These are phyloP conservation scores for Phaeolepiota aurea DNA, from an alignment of 768 basidiomycete genomes.

Conservation along the genomic window DNA sequence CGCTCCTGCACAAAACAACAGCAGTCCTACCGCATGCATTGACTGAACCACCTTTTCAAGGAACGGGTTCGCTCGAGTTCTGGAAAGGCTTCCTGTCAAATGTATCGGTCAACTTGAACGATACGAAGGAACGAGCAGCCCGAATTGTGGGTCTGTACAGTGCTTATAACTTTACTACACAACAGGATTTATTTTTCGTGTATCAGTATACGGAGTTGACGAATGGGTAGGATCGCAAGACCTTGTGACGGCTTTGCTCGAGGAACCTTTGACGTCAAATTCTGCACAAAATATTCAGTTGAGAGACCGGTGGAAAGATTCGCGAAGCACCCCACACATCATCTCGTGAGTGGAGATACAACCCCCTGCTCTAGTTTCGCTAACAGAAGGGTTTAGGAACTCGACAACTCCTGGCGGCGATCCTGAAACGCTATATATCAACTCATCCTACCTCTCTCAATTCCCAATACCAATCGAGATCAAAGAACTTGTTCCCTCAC, in stretches of 20 bases:
- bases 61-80: conserved; percentile 24
- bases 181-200: neutral
- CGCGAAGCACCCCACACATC: conserved; percentile 19
- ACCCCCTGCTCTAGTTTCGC: no score
- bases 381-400: neutral
- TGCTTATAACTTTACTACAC: conserved; percentile 2
- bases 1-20: conserved; percentile 40
- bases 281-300: conserved; percentile 30
- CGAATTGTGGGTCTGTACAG: conserved; percentile 44
- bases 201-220: conserved; percentile 52
- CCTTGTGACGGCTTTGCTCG: conserved; percentile 61
- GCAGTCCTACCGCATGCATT: conserved; percentile 34
- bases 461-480: conserved; percentile 45
- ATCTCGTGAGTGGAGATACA: conserved; percentile 24
- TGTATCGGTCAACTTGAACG: conserved; percentile 24
- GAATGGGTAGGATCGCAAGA: conserved; percentile 44
- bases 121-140: conserved; percentile 23
- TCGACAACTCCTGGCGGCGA: conserved; percentile 1
- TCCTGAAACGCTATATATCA: conserved; percentile 24
- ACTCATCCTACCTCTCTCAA: conserved; percentile 48
- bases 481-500: conserved; percentile 25
- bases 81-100: conserved; percentile 38
- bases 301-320: conserved; percentile 38
- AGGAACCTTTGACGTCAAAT: conserved; percentile 62
- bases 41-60: conserved; percentile 9